A percentile compares a stretch with the other conserved stretches of the same genome.
Evolutionary conservation across 129 eudicot species (phyloP).

Genomic region (Centaurea solstitialis): DNA sequence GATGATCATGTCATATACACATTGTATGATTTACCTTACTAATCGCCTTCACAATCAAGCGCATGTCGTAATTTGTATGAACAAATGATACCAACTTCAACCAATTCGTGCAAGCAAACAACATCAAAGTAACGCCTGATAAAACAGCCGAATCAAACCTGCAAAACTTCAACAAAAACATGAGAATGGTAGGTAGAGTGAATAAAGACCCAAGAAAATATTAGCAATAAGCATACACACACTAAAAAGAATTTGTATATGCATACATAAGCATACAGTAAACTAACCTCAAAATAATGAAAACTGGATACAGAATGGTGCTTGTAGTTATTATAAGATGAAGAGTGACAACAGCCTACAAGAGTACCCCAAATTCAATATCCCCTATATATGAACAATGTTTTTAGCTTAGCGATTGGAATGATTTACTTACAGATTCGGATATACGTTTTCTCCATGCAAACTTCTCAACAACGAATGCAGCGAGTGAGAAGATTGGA

Average conservation of each 20-base stretch:
- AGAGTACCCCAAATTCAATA: slow-evolving; percentile 15
- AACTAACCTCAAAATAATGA: slow-evolving; percentile 77
- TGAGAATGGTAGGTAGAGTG: slow-evolving; percentile 4
- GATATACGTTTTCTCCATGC: slow-evolving; percentile 55
- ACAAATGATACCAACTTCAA: slow-evolving; percentile 88
- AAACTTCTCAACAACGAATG: slow-evolving; percentile 66
- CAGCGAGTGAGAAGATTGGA: slow-evolving; percentile 68
- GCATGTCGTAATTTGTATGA: slow-evolving; percentile 85
- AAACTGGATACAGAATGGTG: slow-evolving; percentile 74
- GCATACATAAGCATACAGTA: neutral
- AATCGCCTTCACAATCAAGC: slow-evolving; percentile 58
- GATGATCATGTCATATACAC: neutral
- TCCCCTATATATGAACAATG: slow-evolving; percentile 9
- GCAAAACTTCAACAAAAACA: slow-evolving; percentile 26
- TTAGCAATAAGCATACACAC: neutral
- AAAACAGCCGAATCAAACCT: slow-evolving; percentile 92
- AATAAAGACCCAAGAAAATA: neutral
- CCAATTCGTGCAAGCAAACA: slow-evolving; percentile 84
- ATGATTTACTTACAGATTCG: slow-evolving; percentile 46
- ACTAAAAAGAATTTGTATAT: neutral
- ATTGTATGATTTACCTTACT: slow-evolving; percentile 53
- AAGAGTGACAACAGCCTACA: slow-evolving; percentile 62
- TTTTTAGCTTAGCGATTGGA: neutral
- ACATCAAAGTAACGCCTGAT: slow-evolving; percentile 81
- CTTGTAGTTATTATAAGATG: slow-evolving; percentile 58